Base-by-base conservation (phyloP, 2,329 filamentous ascomycete species). In the Ustulina deusta region DNA sequence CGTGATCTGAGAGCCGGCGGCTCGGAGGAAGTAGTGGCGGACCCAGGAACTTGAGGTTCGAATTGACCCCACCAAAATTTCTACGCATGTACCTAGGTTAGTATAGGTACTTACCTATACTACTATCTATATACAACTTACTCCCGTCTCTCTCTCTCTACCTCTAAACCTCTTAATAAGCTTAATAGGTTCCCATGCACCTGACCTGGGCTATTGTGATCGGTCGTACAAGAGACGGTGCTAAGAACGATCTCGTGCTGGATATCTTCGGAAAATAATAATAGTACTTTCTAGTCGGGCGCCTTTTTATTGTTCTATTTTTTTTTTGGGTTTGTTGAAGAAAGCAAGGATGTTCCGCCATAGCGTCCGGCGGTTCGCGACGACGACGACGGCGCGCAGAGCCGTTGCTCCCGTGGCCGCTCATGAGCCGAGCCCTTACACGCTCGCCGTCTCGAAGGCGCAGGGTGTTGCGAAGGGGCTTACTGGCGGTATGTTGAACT, bases 381-480 rank as follows among this genome's bases (percentile, higher is more conserved):
- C 87, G 25, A 88, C 87, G 25, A 88, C 87, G 67, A 81, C 84
- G 73, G 81, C 85, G 74, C 86, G 88, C 66, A 80, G 82, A 72
- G 79, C 79, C 64, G 65, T 72, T 13, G 71, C 70, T 9, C 69
- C 75, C 13, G 74, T 76, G n/a, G 75, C 76, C 49, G 78, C 79
- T 49, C 57, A 68, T 55, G 63, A 65, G 38, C 84, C 85, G 44
- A 83, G 84, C 79, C 76, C 87, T 52, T 89, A 93, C 76, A 89
- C 89, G 32, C 83, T 95, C 69, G 86, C 86, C 70, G 89, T 97
- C 66, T 93, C 93, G 48, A 89, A 89, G 77, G 92, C 92, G 34
- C 94, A 97, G 79, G 91, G 93, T 64, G 82, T 93, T 66, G 90
- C 93, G 57, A 87, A 91, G 78, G 91, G 93, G 54, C 86, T 97